phyloP scores from a whole-genome alignment of 768 basidiomycete species.

The Amylocystis lapponica region DNA sequence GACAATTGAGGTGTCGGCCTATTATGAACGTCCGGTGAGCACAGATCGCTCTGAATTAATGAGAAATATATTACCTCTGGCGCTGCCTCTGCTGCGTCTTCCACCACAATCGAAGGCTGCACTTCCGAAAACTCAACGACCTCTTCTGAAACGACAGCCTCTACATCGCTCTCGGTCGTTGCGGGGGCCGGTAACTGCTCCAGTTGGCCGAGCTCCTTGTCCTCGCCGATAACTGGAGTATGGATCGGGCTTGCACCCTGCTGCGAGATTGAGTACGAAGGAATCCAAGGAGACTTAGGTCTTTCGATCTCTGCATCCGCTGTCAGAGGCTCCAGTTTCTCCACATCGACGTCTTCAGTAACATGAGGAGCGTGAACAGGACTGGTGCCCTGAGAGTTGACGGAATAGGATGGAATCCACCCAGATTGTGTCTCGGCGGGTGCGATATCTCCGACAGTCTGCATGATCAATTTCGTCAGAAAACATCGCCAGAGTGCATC shows the following conservation, averaged over 20 bases:
- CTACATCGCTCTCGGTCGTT: not conserved
- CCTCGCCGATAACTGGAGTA: conserved; percentile 7
- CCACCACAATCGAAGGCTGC: conserved; percentile 7
- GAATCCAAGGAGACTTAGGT: conserved; percentile 27
- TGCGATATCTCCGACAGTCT: conserved; percentile 37
- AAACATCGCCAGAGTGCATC: too few species aligned
- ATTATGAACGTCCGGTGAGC: not conserved
- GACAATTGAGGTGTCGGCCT: not conserved
- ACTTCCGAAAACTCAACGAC: conserved; percentile 6
- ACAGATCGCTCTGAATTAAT: not conserved
- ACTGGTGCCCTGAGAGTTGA: conserved; percentile 34
- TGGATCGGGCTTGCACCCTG: conserved; percentile 18
- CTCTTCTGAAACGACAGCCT: not conserved
- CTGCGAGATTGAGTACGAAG: conserved; percentile 28
- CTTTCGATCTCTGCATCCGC: conserved; percentile 3
- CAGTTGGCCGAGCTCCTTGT: conserved; percentile 14
- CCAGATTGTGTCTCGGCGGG: too few species aligned
- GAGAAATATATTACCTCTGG: conserved; percentile 4
- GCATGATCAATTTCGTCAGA: not conserved
- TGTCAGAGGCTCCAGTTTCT: conserved; percentile 11
- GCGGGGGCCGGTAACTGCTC: conserved; percentile 8
- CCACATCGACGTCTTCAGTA: conserved; percentile 9
- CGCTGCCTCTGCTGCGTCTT: conserved; percentile 6
- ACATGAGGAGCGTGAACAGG: conserved; percentile 8
- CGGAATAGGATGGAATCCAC: conserved; percentile 47